A percentile compares a stretch with the other conserved stretches of the same genome.
Conservation (phyloP, 164 flowering plant species). For the Dillenia suffruticosa region DNA sequence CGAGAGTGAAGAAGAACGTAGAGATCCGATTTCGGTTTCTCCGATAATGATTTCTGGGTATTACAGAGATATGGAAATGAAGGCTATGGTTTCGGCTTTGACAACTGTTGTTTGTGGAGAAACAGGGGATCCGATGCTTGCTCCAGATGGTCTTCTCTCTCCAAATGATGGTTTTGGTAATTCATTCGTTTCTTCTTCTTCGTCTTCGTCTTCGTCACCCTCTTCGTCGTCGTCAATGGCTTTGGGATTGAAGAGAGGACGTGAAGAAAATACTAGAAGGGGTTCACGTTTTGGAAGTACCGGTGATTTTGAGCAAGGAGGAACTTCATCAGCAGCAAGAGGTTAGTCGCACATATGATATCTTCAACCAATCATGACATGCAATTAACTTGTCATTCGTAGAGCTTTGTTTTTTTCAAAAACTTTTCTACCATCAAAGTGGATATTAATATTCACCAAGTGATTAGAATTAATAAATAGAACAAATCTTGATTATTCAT, state of each 20-base stretch:
- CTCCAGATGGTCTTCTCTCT: too few species aligned
- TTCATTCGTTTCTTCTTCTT: neutral
- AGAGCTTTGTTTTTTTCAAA: too few species aligned
- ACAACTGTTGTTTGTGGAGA: conserved; percentile 46
- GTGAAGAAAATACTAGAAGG: conserved; percentile 18
- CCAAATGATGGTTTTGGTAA: neutral
- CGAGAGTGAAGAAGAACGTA: too few species aligned
- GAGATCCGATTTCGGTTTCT: too few species aligned
- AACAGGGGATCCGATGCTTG: neutral
- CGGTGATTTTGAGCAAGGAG: conserved; percentile 12
- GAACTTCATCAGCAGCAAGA: conserved; percentile 7
- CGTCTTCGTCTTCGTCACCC: neutral
- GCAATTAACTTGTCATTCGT: too few species aligned
- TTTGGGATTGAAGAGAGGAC: conserved; percentile 24
- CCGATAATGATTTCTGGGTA: conserved; percentile 10
- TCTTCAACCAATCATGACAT: too few species aligned
- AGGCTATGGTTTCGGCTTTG: conserved; percentile 51
- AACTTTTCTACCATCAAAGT: too few species aligned
- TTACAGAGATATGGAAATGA: conserved; percentile 44
- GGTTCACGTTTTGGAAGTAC: conserved; percentile 2
- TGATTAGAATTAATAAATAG: too few species aligned
- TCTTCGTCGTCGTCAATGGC: conserved; percentile 11
- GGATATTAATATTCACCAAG: too few species aligned
- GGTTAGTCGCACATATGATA: neutral
- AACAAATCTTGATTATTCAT: too few species aligned